Percentiles rank a stretch among this genome's conserved stretches.
phyloP scores from a whole-genome alignment of 192 early-diverging fungal genomes.

The Rhizophlyctis rosea region DNA sequence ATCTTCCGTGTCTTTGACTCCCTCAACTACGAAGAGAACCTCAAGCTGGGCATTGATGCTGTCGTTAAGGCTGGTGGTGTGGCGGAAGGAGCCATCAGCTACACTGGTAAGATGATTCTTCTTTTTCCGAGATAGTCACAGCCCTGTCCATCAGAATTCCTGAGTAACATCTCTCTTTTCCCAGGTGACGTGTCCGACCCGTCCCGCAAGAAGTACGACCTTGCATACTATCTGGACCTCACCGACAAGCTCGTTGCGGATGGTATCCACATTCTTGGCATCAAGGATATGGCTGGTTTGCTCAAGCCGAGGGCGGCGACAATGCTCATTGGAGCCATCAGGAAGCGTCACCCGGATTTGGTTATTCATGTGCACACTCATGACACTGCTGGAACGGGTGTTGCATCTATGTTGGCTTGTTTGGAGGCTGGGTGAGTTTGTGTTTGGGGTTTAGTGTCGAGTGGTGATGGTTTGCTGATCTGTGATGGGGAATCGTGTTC shows the following conservation, averaged over 20 bases:
- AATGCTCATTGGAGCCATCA: constrained; percentile 82
- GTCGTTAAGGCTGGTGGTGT: constrained; percentile 93
- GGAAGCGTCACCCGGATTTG: constrained; percentile 79
- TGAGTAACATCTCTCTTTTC: neutral
- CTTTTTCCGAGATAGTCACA: constrained; percentile 12
- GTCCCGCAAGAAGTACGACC: constrained; percentile 74
- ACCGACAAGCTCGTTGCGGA: constrained; percentile 82
- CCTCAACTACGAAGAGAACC: constrained; percentile 95
- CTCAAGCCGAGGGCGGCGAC: constrained; percentile 89
- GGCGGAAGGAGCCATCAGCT: constrained; percentile 86
- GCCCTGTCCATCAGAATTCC: neutral
- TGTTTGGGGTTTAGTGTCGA: too few species aligned
- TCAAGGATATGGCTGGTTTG: constrained; percentile 93
- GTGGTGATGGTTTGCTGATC: too few species aligned
- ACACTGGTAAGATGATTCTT: constrained; percentile 45
- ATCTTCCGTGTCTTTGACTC: constrained; percentile 98
- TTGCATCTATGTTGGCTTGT: constrained; percentile 90
- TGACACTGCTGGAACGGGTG: constrained; percentile 96
- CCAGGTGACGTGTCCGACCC: constrained; percentile 87
- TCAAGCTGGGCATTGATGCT: constrained; percentile 90
- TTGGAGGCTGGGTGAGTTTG: constrained; percentile 64
- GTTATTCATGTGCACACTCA: constrained; percentile 91
- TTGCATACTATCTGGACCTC: constrained; percentile 91
- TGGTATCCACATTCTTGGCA: constrained; percentile 86
- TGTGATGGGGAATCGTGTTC: constrained; percentile 1